Conservation (phyloP, 2,329 filamentous ascomycete species). For the Neofusicoccum sp. region DNA sequence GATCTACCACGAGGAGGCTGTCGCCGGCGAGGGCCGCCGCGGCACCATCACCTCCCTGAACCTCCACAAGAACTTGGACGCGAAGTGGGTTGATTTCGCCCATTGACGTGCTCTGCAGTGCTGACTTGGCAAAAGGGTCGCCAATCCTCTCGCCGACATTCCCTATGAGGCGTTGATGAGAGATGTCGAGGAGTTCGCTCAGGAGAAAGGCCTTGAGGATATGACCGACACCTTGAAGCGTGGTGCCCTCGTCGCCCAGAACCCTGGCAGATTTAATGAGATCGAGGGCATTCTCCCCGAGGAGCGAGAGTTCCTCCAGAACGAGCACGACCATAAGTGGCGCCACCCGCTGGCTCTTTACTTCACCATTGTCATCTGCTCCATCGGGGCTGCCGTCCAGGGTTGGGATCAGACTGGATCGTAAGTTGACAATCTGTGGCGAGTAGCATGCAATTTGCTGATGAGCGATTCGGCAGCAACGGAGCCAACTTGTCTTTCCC, state of each 20-base stretch:
- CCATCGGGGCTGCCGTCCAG: conserved; percentile 67
- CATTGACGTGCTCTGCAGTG: background rate
- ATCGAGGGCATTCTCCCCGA: conserved; percentile 62
- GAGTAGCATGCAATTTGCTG: background rate
- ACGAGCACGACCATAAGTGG: conserved; percentile 70
- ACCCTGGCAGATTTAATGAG: conserved; percentile 49
- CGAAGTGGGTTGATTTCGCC: conserved; percentile 23
- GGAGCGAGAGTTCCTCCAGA: conserved; percentile 62
- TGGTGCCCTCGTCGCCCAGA: conserved; percentile 74
- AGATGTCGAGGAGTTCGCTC: conserved; percentile 65
- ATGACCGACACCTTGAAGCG: conserved; percentile 63
- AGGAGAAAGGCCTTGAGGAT: conserved; percentile 60
- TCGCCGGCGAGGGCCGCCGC: conserved; percentile 23
- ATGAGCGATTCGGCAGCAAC: background rate
- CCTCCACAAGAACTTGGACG: conserved; percentile 26
- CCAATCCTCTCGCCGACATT: conserved; percentile 60
- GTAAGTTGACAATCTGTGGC: conserved; percentile 23
- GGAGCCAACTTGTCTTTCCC: conserved; percentile 64
- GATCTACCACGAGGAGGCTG: conserved; percentile 28
- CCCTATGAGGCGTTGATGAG: conserved; percentile 53
- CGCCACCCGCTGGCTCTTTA: conserved; percentile 65
- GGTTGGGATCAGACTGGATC: conserved; percentile 61
- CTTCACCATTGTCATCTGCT: conserved; percentile 68
- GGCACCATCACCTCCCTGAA: conserved; percentile 25
- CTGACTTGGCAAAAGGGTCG: conserved; percentile 7